A percentile compares a stretch with the other conserved stretches of the same genome.
These are phyloP conservation scores for Plasmodium knowlesi DNA, from an alignment of 169 alveolate genomes.

Conservation along the genomic window DNA sequence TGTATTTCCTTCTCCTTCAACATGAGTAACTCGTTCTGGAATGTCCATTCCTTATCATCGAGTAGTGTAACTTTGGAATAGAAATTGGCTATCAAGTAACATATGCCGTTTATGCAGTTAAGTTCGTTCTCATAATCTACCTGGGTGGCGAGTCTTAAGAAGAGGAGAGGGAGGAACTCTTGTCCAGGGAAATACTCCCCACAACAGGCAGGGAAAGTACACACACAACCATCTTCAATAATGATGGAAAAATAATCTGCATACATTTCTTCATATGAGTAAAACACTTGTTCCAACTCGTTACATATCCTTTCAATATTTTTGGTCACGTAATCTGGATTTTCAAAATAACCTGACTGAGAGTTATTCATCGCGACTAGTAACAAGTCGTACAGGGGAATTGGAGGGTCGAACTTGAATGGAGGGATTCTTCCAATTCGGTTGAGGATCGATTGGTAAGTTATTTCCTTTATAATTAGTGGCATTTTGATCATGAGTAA, in stretches of 20 bases:
- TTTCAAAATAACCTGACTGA: conserved; percentile 52
- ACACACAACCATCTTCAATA: conserved; percentile 53
- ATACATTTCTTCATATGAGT: conserved; percentile 63
- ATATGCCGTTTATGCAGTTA: conserved; percentile 61
- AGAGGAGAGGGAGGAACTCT: conserved; percentile 79
- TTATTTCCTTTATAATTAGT: conserved; percentile 64
- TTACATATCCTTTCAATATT: conserved; percentile 42
- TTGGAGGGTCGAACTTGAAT: conserved; percentile 77
- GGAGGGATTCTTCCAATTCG: conserved; percentile 83
- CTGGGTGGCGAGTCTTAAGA: conserved; percentile 64
- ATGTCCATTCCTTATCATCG: conserved; percentile 52
- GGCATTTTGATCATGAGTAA: conserved; percentile 81
- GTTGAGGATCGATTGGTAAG: conserved; percentile 82
- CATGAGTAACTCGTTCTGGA: conserved; percentile 54
- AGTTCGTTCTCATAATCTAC: conserved; percentile 55
- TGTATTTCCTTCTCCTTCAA: conserved; percentile 26
- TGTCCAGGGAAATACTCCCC: conserved; percentile 83
- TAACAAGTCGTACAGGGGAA: conserved; percentile 77
- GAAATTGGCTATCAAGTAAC: conserved; percentile 47
- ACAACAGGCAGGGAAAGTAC: conserved; percentile 64
- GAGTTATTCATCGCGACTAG: conserved; percentile 73
- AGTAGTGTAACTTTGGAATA: conserved; percentile 46
- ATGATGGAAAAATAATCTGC: conserved; percentile 61
- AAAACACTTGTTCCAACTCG: conserved; percentile 31
- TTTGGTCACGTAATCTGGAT: conserved; percentile 36